Evolutionary conservation across 257 asterid species (phyloP), one percentile per base, ranked within the genome.

Genomic region (Penstemon barbatus): DNA sequence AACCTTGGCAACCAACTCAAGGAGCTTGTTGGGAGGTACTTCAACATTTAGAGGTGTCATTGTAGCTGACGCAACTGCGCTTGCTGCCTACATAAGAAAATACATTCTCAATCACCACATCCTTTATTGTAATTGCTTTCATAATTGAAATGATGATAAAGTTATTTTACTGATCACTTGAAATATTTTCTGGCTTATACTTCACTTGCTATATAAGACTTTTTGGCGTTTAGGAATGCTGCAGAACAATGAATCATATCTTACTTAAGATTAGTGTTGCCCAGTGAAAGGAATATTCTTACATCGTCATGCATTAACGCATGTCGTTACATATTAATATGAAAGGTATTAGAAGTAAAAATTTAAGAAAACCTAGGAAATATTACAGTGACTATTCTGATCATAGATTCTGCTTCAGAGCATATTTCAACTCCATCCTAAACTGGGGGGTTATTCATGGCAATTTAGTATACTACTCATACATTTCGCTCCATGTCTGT

Each of bases 1-100:
- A 78, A 90, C 97, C 97, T 84, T 90, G 68, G 93, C 87, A 48
- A 90, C 87, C 89, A 90, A 78, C 57, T 87, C 89, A 59, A 85
- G 84, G 79, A 90, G 93, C 86, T 85, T 90, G 75, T 84, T 90
- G 18, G 89, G 88, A 78, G 91, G 88, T 69, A 81, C 80, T 77
- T 90, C 95, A 33, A 81, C 87, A 80, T 79, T 86, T 75, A 90
- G 73, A 52, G 95, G 95, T 53, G 90, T 90, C 95, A 90, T 84
- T 66, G 97, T 85, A 75, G 97, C 91, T 37, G 89, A 87, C 58
- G 95, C 95, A 65, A 90, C 97, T 8, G 91, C 86, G 80, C 81
- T 87, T 44, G 97, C 95, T 62, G 95, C 95, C 97, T 85, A 75
- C 71, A 77, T 37, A 75, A 67, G 49, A 41, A 33, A 53, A 9